These are phyloP conservation scores for Pythium oligandrum DNA, from an alignment of 352 stramenopile species.

Conservation along the genomic window DNA sequence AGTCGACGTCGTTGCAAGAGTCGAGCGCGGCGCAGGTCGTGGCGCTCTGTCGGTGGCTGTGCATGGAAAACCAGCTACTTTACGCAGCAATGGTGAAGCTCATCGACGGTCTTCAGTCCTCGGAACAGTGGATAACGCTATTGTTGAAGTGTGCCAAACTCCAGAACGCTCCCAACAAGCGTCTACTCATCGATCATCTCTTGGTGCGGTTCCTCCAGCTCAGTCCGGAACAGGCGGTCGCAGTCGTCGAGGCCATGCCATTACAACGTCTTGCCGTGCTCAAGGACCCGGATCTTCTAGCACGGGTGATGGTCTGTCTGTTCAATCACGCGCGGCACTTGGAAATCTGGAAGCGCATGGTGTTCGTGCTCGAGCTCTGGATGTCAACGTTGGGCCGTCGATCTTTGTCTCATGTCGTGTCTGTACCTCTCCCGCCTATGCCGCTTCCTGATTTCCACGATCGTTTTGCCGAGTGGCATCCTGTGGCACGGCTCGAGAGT, in stretches of 20 bases:
- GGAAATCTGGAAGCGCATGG: slow-evolving; percentile 47
- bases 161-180: slow-evolving; percentile 11
- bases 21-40: slow-evolving; percentile 28
- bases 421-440: slow-evolving; percentile 9
- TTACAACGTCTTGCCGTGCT: slow-evolving; percentile 28
- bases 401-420: slow-evolving; percentile 9
- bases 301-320: slow-evolving; percentile 33
- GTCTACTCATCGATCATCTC: slow-evolving; percentile 26
- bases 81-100: slow-evolving; percentile 30
- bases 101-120: slow-evolving; percentile 22
- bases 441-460: slow-evolving; percentile 43
- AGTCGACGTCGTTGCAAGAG: slow-evolving; percentile 27
- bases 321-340: slow-evolving; percentile 35
- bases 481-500: slow-evolving; percentile 28
- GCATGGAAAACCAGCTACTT: slow-evolving; percentile 31
- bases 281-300: slow-evolving; percentile 29
- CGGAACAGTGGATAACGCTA: slow-evolving; percentile 44
- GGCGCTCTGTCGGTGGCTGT: slow-evolving; percentile 41
- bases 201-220: slow-evolving; percentile 29
- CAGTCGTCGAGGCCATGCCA: slow-evolving; percentile 28
- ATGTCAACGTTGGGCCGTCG: slow-evolving; percentile 12
- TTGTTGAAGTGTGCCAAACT: slow-evolving; percentile 24
- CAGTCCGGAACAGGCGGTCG: slow-evolving; percentile 14
- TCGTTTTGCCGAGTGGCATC: slow-evolving; percentile 40
- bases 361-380: slow-evolving; percentile 35